Evolutionary conservation across 306 rosid genomes (phyloP).

Genomic region (Hylodesmum podocarpum): DNA sequence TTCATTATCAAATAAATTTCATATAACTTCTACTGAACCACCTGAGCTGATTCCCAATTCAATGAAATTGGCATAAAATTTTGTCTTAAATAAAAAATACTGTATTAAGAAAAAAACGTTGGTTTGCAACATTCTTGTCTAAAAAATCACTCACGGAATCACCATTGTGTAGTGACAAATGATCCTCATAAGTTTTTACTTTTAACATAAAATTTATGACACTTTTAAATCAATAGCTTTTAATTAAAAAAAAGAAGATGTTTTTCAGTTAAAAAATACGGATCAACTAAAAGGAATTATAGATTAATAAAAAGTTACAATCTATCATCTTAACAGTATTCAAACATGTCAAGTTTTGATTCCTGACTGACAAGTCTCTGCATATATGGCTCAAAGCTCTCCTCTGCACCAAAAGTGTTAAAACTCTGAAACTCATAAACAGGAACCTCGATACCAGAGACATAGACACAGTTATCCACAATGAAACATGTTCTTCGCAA

Average conservation of each 20-base stretch:
- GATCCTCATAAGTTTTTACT: not conserved
- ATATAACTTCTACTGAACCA: not conserved
- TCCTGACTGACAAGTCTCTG: constrained; percentile 19
- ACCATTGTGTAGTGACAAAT: not conserved
- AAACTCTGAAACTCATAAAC: constrained; percentile 26
- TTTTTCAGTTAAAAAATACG: not conserved
- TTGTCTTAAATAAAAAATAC: not conserved
- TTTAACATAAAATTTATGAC: not conserved
- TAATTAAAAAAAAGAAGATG: no score
- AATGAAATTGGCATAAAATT: not conserved
- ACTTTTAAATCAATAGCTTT: not conserved
- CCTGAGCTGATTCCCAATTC: not conserved
- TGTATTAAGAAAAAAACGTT: not conserved
- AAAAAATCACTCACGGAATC: not conserved
- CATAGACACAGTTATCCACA: constrained; percentile 3
- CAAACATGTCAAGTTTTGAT: constrained; percentile 20
- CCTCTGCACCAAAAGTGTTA: constrained; percentile 14
- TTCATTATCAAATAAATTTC: not conserved
- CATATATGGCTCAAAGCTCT: not conserved
- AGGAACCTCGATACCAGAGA: constrained; percentile 10
- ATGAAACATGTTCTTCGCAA: constrained; percentile 5
- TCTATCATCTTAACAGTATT: not conserved
- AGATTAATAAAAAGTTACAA: not conserved
- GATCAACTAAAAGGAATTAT: not conserved
- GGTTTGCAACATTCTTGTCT: not conserved